Percentiles rank a stretch among this genome's conserved stretches.
Conservation (phyloP, 2,329 filamentous ascomycete species). For the Salinomyces thailandicus region DNA sequence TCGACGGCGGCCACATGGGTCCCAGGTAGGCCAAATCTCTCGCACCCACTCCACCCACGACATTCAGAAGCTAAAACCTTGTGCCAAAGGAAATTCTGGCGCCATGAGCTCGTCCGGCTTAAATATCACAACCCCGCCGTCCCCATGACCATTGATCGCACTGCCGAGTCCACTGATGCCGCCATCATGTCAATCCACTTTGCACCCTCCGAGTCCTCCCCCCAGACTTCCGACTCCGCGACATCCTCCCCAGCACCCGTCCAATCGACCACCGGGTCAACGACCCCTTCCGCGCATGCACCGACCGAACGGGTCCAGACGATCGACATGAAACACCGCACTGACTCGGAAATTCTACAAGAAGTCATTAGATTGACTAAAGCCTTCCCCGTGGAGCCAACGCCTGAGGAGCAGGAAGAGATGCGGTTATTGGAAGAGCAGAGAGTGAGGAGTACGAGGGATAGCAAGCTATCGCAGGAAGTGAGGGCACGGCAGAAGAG, state of each 20-base stretch:
- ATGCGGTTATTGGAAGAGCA: constrained; percentile 49
- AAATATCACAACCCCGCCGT: constrained; percentile 90
- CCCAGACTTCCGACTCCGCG: constrained; percentile 17
- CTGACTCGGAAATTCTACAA: constrained; percentile 52
- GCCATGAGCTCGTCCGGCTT: constrained; percentile 65
- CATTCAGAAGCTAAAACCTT: not conserved
- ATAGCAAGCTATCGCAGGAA: constrained; percentile 45
- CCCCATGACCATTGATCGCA: constrained; percentile 71
- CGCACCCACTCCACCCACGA: not conserved
- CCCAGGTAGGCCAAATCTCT: constrained; percentile 47
- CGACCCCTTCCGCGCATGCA: constrained; percentile 23
- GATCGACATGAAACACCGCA: constrained; percentile 51
- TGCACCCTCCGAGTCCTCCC: constrained; percentile 21
- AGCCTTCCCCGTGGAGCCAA: constrained; percentile 47
- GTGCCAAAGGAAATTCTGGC: constrained; percentile 73
- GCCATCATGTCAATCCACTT: constrained; percentile 59
- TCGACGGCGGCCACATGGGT: constrained; percentile 59
- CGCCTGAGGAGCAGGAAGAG: constrained; percentile 49
- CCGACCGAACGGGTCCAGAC: constrained; percentile 28
- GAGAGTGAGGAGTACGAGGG: constrained; percentile 40
- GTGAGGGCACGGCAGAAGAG: constrained; percentile 48
- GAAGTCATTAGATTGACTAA: constrained; percentile 50
- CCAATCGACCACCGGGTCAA: constrained; percentile 19
- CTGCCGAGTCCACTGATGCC: constrained; percentile 43
- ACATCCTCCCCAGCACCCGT: constrained; percentile 15